These are phyloP conservation scores for Aspergillus wentii DNA, from an alignment of 495 filamentous ascomycete genomes.

Conservation along the genomic window DNA sequence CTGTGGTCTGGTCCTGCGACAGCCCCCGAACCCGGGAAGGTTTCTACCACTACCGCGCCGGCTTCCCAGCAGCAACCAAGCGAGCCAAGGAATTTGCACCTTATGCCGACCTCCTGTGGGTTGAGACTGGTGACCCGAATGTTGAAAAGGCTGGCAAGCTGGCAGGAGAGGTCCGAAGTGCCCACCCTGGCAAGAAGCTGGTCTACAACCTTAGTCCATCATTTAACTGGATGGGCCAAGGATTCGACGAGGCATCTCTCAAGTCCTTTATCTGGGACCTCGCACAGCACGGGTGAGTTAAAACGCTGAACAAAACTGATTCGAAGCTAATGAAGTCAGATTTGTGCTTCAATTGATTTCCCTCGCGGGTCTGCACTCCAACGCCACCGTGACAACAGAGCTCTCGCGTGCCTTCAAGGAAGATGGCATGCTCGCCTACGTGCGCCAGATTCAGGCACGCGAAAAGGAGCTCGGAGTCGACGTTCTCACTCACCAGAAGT, in stretches of 20 bases:
- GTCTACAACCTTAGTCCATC: conserved; percentile 95
- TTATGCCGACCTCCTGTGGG: conserved; percentile 93
- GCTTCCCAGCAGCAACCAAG: conserved; percentile 85
- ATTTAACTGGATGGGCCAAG: conserved; percentile 98
- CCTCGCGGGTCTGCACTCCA: conserved; percentile 84
- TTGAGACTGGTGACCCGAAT: conserved; percentile 86
- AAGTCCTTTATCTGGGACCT: conserved; percentile 95
- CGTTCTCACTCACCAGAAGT: conserved; percentile 96
- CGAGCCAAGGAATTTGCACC: conserved; percentile 86
- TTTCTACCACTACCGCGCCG: conserved; percentile 91
- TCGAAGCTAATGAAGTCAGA: conserved; percentile 19
- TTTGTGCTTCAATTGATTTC: conserved; percentile 93
- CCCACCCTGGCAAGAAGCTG: conserved; percentile 72
- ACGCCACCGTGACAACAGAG: conserved; percentile 81
- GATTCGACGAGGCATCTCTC: conserved; percentile 73
- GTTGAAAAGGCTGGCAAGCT: conserved; percentile 72
- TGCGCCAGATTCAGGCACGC: conserved; percentile 76
- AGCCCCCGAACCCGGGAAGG: conserved; percentile 91
- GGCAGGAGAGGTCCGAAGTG: conserved; percentile 63
- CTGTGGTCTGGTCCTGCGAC: conserved; percentile 84
- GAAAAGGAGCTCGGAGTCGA: conserved; percentile 94
- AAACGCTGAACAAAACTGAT: not conserved
- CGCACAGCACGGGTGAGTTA: conserved; percentile 67
- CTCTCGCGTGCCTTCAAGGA: conserved; percentile 77
- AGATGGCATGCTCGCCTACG: conserved; percentile 94